A percentile compares a stretch with the other conserved stretches of the same genome.
phyloP scores from a whole-genome alignment of 2,329 filamentous ascomycete genomes.

The Apiospora malaysiana region DNA sequence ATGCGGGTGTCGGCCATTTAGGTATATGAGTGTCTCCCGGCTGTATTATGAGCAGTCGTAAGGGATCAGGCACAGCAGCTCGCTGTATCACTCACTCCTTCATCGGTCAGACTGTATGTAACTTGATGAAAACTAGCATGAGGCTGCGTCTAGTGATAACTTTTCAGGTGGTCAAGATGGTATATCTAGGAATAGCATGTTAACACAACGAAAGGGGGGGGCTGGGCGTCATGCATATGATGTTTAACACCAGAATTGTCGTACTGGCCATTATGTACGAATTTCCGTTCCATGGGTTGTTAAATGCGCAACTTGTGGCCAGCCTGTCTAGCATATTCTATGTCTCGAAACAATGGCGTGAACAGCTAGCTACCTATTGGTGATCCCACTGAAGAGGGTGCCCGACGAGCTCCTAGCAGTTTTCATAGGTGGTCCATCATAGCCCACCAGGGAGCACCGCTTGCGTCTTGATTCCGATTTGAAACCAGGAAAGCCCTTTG shows the following conservation, averaged over 20 bases:
- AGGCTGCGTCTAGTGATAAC: neutral
- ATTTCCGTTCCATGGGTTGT: no score
- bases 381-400: no score
- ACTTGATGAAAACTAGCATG: neutral
- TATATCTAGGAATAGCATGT: neutral
- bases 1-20: neutral
- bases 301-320: no score
- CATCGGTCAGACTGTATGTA: neutral
- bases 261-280: no score
- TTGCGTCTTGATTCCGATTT: no score
- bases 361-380: no score
- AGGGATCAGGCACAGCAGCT: neutral
- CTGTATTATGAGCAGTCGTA: neutral
- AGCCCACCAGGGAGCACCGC: no score
- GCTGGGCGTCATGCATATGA: neutral
- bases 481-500: no score
- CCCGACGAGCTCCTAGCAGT: no score
- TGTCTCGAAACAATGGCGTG: no score
- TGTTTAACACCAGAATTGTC: neutral
- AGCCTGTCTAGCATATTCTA: no score
- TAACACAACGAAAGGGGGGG: neutral
- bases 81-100: neutral
- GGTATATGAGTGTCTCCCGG: neutral
- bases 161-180: neutral
- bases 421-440: no score